These are phyloP conservation scores for Xenosphaeropsis pyriputrescens DNA, from an alignment of 2,329 filamentous ascomycete species.

Conservation along the genomic window DNA sequence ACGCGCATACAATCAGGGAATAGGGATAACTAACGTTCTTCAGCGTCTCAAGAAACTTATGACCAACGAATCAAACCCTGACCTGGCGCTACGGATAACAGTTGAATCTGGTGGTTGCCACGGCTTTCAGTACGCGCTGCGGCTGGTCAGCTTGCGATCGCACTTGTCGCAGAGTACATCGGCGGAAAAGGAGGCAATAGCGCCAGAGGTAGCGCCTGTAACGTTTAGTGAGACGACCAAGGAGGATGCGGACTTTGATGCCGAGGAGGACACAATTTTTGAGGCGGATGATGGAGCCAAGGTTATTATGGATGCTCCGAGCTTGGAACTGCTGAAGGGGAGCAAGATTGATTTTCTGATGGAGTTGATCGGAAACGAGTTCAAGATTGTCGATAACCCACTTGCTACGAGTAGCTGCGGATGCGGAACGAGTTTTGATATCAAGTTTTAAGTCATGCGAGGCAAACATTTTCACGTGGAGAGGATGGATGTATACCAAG, in stretches of 20 bases:
- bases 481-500: not conserved
- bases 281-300: conserved; percentile 58
- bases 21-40: conserved; percentile 1
- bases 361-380: conserved; percentile 89
- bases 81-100: conserved; percentile 76
- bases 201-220: not conserved
- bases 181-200: conserved; percentile 11
- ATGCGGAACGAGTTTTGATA: conserved; percentile 95
- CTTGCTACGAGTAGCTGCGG: conserved; percentile 87
- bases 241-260: conserved; percentile 30
- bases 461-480: not conserved
- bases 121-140: conserved; percentile 96
- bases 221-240: not conserved
- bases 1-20: not conserved
- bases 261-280: conserved; percentile 86
- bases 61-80: conserved; percentile 54
- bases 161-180: conserved; percentile 22
- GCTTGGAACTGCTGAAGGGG: conserved; percentile 75
- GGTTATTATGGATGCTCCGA: conserved; percentile 78
- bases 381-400: conserved; percentile 93
- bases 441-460: conserved; percentile 40
- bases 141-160: conserved; percentile 49
- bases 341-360: conserved; percentile 95
- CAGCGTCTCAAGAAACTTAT: conserved; percentile 46
- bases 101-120: conserved; percentile 94